Percentiles rank a stretch among this genome's conserved stretches.
Conservation (phyloP, 768 basidiomycete genomes). For the Ephemerocybe angulata region DNA sequence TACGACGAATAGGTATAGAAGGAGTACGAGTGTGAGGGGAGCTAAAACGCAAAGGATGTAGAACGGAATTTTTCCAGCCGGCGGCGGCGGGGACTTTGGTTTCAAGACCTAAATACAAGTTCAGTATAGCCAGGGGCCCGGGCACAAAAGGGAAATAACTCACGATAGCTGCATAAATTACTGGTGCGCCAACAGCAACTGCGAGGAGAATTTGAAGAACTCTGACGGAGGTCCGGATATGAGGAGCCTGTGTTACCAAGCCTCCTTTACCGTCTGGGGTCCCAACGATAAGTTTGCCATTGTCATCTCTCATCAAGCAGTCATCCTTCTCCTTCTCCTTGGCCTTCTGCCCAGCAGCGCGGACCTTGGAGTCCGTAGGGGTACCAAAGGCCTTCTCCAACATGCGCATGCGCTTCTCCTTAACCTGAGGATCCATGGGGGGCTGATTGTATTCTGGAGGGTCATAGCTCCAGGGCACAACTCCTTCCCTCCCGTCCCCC, state of each 20-base stretch:
- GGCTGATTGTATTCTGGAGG: slow-evolving; percentile 39
- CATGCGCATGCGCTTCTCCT: slow-evolving; percentile 69
- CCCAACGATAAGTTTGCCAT: slow-evolving; percentile 52
- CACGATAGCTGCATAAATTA: slow-evolving; percentile 63
- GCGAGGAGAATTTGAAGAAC: slow-evolving; percentile 48
- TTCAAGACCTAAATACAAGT: slow-evolving; percentile 48
- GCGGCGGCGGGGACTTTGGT: slow-evolving; percentile 51
- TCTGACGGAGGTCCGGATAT: slow-evolving; percentile 50
- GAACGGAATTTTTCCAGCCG: slow-evolving; percentile 48
- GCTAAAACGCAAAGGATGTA: slow-evolving; percentile 58
- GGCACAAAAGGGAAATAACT: slow-evolving; percentile 19
- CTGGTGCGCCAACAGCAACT: slow-evolving; percentile 48
- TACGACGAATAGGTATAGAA: slow-evolving; percentile 54
- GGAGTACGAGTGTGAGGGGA: slow-evolving; percentile 45
- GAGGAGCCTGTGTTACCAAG: slow-evolving; percentile 61
- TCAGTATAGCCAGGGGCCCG: slow-evolving; percentile 14
- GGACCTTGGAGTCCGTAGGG: slow-evolving; percentile 17
- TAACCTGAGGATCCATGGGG: slow-evolving; percentile 45
- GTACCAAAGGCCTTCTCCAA: slow-evolving; percentile 63
- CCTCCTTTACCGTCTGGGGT: slow-evolving; percentile 55
- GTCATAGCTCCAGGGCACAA: slow-evolving; percentile 42
- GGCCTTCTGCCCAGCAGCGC: slow-evolving; percentile 12
- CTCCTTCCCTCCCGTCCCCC: slow-evolving; percentile 20
- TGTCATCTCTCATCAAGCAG: slow-evolving; percentile 36
- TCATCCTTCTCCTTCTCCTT: slow-evolving; percentile 23